Percentiles rank a stretch among this genome's conserved stretches.
Conservation (phyloP, 169 alveolate species). For the Plasmodium ovale region DNA sequence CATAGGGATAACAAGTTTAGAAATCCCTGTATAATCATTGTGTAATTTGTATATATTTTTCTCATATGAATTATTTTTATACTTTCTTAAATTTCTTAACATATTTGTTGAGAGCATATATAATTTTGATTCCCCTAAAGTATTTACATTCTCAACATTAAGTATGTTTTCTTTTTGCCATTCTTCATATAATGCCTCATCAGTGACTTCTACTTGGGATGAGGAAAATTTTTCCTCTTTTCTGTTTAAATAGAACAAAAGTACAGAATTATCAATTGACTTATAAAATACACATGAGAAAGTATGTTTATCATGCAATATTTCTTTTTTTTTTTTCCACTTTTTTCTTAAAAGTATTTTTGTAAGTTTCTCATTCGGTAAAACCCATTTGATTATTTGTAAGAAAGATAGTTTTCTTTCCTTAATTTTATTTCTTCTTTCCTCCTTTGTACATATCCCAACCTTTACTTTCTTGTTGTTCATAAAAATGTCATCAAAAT, state of each 20-base stretch:
- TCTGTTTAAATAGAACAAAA: neutral
- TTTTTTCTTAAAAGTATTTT: neutral
- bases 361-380: neutral
- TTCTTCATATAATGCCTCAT: slow-evolving; percentile 10
- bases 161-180: slow-evolving; percentile 44
- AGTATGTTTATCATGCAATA: neutral
- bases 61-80: slow-evolving; percentile 11
- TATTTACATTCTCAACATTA: no score
- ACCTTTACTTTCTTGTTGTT: slow-evolving; percentile 28
- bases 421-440: neutral
- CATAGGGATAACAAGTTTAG: slow-evolving; percentile 5
- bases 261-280: slow-evolving; percentile 17
- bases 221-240: neutral
- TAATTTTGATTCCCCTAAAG: neutral
- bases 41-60: slow-evolving; percentile 67
- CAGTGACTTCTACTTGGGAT: neutral
- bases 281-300: slow-evolving; percentile 35
- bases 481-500: slow-evolving; percentile 22
- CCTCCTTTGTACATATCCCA: slow-evolving; percentile 57
- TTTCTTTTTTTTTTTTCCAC: neutral
- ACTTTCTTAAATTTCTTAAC: slow-evolving; percentile 21
- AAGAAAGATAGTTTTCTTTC: no score
- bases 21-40: slow-evolving; percentile 30
- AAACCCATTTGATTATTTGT: neutral
- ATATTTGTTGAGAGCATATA: slow-evolving; percentile 53